phyloP scores from a whole-genome alignment of 129 eudicot species.

The Heracleum sosnowskyi region DNA sequence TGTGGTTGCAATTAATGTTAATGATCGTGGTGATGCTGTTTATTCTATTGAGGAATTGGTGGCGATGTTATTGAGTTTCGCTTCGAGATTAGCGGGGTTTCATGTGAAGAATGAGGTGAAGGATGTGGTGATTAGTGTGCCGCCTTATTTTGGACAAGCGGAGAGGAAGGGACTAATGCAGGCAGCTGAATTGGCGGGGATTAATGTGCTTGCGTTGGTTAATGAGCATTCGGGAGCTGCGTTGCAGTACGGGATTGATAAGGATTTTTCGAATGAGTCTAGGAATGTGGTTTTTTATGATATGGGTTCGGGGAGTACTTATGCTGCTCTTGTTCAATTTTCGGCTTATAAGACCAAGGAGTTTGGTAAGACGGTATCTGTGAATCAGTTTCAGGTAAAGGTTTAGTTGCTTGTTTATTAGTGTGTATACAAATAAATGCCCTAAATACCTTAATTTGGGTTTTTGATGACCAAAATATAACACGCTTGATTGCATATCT shows the following conservation, averaged over 20 bases:
- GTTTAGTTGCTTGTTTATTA: neutral
- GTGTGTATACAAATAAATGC: neutral
- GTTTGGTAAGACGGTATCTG: constrained; percentile 74
- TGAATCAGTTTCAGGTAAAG: constrained; percentile 84
- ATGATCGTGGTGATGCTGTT: constrained; percentile 36
- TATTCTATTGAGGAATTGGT: constrained; percentile 76
- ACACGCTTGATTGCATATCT: neutral
- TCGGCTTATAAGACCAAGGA: constrained; percentile 92
- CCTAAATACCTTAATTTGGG: neutral
- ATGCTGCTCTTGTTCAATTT: constrained; percentile 89
- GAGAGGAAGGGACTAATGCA: constrained; percentile 71
- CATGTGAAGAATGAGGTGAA: constrained; percentile 63
- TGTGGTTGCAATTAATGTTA: constrained; percentile 28
- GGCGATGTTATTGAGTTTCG: constrained; percentile 67
- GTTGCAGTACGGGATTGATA: constrained; percentile 97
- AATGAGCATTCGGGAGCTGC: constrained; percentile 96
- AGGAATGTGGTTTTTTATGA: constrained; percentile 88
- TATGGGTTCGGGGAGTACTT: constrained; percentile 91
- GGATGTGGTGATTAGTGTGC: constrained; percentile 89
- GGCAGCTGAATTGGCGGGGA: constrained; percentile 86
- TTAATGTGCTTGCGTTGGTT: constrained; percentile 71
- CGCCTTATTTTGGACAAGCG: constrained; percentile 81
- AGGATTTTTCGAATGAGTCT: constrained; percentile 72
- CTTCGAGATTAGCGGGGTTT: constrained; percentile 57
- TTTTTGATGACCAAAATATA: neutral